Conservation (phyloP, 345 rosid species). For the Gossypium stocksii region DNA sequence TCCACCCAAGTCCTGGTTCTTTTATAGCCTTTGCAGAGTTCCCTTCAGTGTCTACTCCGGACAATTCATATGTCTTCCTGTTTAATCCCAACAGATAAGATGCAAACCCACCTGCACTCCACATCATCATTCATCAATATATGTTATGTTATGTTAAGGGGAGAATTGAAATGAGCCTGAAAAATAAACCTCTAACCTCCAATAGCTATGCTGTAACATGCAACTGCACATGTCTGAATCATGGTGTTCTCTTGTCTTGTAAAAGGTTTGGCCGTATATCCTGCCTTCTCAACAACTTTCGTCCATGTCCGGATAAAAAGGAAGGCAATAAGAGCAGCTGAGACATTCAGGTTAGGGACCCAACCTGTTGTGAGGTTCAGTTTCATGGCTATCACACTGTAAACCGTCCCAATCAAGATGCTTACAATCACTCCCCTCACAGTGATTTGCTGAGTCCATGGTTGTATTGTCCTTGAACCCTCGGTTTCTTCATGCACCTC, state of each 20-base stretch:
- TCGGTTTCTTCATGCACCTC: conserved; percentile 7
- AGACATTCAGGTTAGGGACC: conserved; percentile 4
- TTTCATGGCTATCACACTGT: conserved; percentile 10
- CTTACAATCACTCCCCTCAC: conserved; percentile 1
- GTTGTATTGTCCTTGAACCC: conserved; percentile 27
- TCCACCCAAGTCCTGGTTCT: conserved; percentile 94
- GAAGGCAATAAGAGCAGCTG: conserved; percentile 2
- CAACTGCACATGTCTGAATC: conserved; percentile 94
- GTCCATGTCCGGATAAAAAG: conserved; percentile 70
- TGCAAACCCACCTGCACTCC: conserved; percentile 80
- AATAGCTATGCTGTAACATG: conserved; percentile 81
- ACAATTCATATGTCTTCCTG: conserved; percentile 68
- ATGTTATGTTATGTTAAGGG: neutral
- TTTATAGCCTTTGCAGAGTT: conserved; percentile 58
- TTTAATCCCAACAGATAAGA: conserved; percentile 85
- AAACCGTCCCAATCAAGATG: neutral
- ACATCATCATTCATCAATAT: neutral
- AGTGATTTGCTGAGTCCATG: conserved; percentile 48
- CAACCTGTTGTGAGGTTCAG: neutral
- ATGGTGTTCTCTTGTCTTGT: conserved; percentile 89
- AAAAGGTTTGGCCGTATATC: conserved; percentile 62
- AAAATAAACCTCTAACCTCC: conserved; percentile 52
- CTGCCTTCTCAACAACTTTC: conserved; percentile 59
- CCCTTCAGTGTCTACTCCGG: conserved; percentile 69
- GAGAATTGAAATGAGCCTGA: neutral